A percentile compares a stretch with the other conserved stretches of the same genome.
Evolutionary conservation across 2,329 filamentous ascomycete genomes (phyloP).

Genomic region (Xylaria multiplex): DNA sequence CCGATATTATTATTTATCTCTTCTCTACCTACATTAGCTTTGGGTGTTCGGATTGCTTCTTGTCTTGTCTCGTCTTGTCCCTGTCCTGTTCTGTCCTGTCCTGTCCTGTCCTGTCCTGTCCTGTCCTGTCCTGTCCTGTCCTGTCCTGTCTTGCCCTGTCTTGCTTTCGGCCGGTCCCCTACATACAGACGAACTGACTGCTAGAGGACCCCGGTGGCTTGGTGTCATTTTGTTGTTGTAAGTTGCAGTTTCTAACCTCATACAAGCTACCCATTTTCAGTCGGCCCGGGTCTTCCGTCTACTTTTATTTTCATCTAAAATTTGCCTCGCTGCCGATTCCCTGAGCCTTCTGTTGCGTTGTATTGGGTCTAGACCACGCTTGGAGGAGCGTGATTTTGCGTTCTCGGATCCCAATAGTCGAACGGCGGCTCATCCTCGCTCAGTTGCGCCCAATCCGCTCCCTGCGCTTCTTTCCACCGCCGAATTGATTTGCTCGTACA

Average conservation of each 20-base stretch:
- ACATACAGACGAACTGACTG: conserved; percentile 10
- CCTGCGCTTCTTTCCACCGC: conserved; percentile 18
- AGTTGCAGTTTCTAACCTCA: conserved; percentile 29
- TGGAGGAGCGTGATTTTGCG: conserved; percentile 19
- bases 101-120: too few species aligned
- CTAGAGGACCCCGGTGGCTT: conserved; percentile 2
- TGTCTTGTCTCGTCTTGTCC: background rate
- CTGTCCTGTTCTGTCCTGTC: too few species aligned
- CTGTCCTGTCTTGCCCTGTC: conserved; percentile 1
- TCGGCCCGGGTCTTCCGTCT: conserved; percentile 11
- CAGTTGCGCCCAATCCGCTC: conserved; percentile 13
- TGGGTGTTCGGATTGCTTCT: conserved; percentile 11
- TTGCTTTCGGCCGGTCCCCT: background rate
- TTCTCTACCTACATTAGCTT: conserved; percentile 5
- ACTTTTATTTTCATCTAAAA: background rate
- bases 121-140: too few species aligned
- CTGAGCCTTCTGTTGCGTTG: conserved; percentile 1
- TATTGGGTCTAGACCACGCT: conserved; percentile 1
- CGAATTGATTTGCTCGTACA: conserved; percentile 21
- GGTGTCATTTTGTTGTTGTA: conserved; percentile 15
- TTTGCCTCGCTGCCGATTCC: conserved; percentile 3
- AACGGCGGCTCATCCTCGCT: conserved; percentile 23
- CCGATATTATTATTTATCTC: background rate
- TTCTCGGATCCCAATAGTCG: background rate
- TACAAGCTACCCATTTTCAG: conserved; percentile 14